These are phyloP conservation scores for Willaertia magna DNA, from an alignment of 208 protist species.

Conservation along the genomic window DNA sequence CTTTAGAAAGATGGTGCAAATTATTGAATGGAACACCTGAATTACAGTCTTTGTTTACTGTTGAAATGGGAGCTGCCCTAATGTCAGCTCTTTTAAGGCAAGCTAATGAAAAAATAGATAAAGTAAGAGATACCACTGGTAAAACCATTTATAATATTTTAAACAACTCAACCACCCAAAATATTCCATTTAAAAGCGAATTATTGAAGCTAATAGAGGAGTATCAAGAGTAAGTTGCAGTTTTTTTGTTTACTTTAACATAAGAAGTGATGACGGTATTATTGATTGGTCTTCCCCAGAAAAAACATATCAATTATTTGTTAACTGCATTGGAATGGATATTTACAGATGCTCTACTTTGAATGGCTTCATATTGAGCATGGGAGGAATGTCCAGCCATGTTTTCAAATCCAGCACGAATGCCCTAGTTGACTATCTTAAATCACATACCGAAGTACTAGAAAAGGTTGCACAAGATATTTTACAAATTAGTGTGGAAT, in stretches of 20 bases:
- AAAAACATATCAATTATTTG: conserved; percentile 36
- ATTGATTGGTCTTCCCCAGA: conserved; percentile 21
- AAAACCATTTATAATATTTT: conserved; percentile 32
- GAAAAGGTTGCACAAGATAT: conserved; percentile 42
- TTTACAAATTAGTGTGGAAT: conserved; percentile 35
- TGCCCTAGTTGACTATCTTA: conserved; percentile 34
- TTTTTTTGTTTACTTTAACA: no score
- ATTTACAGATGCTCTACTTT: conserved; percentile 33
- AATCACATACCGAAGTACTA: not conserved
- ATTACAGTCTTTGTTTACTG: not conserved
- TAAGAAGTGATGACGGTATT: not conserved
- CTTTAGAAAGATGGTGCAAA: conserved; percentile 26
- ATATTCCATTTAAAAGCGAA: not conserved
- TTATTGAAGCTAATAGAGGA: not conserved
- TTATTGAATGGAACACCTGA: no score
- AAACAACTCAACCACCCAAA: not conserved
- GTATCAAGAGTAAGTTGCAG: no score
- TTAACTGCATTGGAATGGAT: not conserved
- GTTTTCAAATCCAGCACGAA: conserved; percentile 46
- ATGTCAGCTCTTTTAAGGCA: conserved; percentile 56
- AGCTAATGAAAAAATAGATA: conserved; percentile 74
- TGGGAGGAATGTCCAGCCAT: conserved; percentile 62
- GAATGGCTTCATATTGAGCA: conserved; percentile 53
- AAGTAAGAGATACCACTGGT: conserved; percentile 50
- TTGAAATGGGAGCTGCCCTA: conserved; percentile 9